Evolutionary conservation across 345 rosid species (phyloP), one percentile per base, ranked within the genome.

Genomic region (Melastoma malabathricum): DNA sequence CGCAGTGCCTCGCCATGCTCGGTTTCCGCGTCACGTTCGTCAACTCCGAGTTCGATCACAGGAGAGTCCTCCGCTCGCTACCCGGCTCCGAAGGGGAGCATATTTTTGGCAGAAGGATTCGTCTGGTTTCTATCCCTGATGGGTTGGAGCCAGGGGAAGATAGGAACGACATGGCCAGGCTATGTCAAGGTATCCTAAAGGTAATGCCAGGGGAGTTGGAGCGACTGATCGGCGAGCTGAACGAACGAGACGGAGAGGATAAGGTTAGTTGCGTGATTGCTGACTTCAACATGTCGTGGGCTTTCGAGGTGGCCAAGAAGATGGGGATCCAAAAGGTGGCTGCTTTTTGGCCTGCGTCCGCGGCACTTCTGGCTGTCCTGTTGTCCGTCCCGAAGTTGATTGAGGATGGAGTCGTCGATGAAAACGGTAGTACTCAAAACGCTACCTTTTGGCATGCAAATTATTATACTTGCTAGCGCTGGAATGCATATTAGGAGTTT

Each of bases 11-110:
- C 3, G 59, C 22, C 47, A 13, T 57, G 2, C 55, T 46, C 12
- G 55, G 68, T 10, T n/a, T 64, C 43, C 52, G 19, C 25, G 57
- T 64, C 48, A 58, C 58, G 3, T 57, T 64, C 4, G 59, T 52
- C 29, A 64, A 46, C 58, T 34, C 55, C 1, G 62, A 64, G 13
- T 39, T 45, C 23, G 47, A 25, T 31, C 68, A 58, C 58, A 4
- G 19, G 6, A 39, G 47, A 43, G 23, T 54, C 39, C 18, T 39
- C 9, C 41, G 23, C 3, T 46, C 47, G 3, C 34, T 58, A 3
- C 3, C 61, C n/a, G 12, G 12, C 41, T 7, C 43, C 19, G 3
- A 8, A n/a, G 15, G 14, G 8, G 44, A 3, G 46, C 31, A 52
- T 20, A 15, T 16, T 6, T 25, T 53, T 8, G 48, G 54, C 13